Conservation (phyloP, 306 rosid species). For the Pyrus pyrifolia region DNA sequence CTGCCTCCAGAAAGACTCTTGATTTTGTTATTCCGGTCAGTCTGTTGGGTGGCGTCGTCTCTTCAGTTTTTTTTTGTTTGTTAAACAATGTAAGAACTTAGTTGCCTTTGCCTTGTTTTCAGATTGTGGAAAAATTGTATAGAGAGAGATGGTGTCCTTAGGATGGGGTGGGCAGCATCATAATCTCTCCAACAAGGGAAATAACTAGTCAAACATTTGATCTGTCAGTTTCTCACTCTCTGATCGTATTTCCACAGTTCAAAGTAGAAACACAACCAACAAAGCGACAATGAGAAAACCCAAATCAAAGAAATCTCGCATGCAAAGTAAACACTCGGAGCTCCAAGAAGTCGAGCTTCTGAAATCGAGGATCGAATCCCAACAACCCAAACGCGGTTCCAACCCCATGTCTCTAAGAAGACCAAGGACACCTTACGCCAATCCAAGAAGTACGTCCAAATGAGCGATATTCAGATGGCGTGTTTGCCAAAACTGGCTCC, state of each 20-base stretch:
- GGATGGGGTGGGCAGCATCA: no score
- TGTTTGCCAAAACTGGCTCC: conserved; percentile 92
- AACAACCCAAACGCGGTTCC: conserved; percentile 56
- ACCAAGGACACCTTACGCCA: conserved; percentile 50
- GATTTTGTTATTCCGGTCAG: conserved; percentile 80
- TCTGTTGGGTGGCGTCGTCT: no score
- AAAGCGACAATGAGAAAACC: conserved; percentile 44
- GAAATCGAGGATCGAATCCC: conserved; percentile 52
- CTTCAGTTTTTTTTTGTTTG: no score
- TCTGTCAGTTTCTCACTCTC: no score
- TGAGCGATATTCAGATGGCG: conserved; percentile 88
- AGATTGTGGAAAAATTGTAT: no score
- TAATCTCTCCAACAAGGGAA: no score
- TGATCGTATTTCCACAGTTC: no score
- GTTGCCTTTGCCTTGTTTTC: no score
- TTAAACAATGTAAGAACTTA: no score
- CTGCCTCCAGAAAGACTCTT: conserved; percentile 91
- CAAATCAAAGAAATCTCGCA: conserved; percentile 35
- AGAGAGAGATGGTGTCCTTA: no score
- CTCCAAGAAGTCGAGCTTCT: conserved; percentile 41
- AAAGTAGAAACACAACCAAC: no score
- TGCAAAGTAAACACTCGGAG: conserved; percentile 37
- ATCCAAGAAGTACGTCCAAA: conserved; percentile 29
- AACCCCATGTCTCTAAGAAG: conserved; percentile 55
- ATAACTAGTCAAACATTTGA: no score